Evolutionary conservation across 1,139 yeast species (phyloP).

Genomic region (Saccharomyces hybrid): DNA sequence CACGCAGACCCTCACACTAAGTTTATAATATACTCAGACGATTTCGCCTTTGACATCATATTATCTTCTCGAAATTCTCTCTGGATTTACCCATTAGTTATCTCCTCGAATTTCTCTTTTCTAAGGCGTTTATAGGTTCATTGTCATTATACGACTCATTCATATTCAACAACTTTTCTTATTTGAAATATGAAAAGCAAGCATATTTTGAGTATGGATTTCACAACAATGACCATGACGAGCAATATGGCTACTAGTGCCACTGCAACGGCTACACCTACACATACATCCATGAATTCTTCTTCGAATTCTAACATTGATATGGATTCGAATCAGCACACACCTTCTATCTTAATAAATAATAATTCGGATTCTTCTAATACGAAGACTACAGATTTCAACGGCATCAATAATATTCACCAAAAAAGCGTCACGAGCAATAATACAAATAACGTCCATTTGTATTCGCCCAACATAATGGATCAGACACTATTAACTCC

Average conservation of each 20-base stretch:
- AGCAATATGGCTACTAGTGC: background rate
- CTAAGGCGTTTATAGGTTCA: background rate
- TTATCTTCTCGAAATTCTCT: background rate
- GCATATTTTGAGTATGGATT: conserved; percentile 1
- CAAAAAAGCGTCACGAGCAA: background rate
- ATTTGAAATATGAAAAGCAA: background rate
- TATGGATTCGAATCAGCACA: conserved; percentile 1
- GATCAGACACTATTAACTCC: conserved; percentile 2
- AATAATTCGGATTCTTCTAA: background rate
- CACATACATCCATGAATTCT: background rate
- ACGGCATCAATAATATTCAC: background rate
- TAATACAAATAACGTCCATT: conserved; percentile 1
- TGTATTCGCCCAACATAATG: background rate
- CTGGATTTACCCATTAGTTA: background rate
- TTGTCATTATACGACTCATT: conserved; percentile 1
- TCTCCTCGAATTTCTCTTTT: background rate
- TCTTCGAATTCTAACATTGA: background rate
- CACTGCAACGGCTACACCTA: background rate
- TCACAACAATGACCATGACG: conserved; percentile 5
- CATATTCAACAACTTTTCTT: background rate
- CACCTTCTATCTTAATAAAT: conserved; percentile 5
- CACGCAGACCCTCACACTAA: background rate
- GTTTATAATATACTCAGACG: background rate
- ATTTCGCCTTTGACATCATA: background rate
- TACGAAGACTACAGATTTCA: background rate